Evolutionary conservation across 2,329 filamentous ascomycete genomes (phyloP), one percentile per base, ranked within the genome.

Genomic region (Shiraia bambusicola): DNA sequence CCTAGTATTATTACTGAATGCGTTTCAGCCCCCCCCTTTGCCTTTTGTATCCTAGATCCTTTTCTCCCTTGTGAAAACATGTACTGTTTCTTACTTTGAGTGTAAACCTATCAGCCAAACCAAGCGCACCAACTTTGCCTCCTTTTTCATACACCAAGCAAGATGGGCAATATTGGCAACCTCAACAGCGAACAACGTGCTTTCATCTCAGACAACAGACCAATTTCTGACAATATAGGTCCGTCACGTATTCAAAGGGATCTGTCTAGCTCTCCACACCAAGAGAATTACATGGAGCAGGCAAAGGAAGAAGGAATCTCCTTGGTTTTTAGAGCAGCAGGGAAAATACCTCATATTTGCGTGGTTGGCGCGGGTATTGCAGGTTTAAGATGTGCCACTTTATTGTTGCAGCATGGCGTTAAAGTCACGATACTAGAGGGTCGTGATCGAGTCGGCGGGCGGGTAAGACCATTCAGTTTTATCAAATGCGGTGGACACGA

Each of bases 281-380:
- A 57, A 14, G 49, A 54, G 14, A 37, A 41, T 19, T 54, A 50
- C 40, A 47, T 57, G 26, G 52, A 55, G 14, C 31, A 48, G n/a
- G 27, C 42, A 11, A 54, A 54, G 49, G 47, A 42, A 17, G 15
- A 28, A 33, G 45, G 55, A 9, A 33, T 34, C 3, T 40, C 44
- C 6, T 67, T 67, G 56, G 50, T 69, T 16, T 55, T 60, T 9
- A 58, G 64, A 47, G 48, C 52, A 13, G 53, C 58, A 16, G 65
- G 61, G 17, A 69, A 65, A 38, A 66, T 58, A 31, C 77, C 79
- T 6, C 81, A 82, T 48, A 69, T 88, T 28, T 82, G 79, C 24
- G 72, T 90, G n/a, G 69, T 90, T 28, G 86, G 86, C 13, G 85
- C 83, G 28, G 86, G 86, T 4, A 73, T 88, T 17, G 77, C 85